Conservation (phyloP, 2,329 filamentous ascomycete genomes). For the Ramularia endophylla region DNA sequence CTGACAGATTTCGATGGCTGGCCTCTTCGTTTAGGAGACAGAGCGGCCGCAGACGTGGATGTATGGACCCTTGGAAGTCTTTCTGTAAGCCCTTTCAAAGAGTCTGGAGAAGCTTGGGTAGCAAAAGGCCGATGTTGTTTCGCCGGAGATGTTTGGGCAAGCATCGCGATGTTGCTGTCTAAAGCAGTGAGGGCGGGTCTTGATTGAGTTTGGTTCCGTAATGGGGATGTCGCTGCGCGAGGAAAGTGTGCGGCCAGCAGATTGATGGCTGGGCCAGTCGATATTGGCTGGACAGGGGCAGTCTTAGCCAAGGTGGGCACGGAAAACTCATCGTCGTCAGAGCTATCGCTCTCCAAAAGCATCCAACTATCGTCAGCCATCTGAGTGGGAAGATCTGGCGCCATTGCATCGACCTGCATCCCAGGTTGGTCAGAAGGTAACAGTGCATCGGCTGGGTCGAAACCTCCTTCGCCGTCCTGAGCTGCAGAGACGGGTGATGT, state of each 20-base stretch:
- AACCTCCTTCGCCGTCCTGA: too few species aligned
- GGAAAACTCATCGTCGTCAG: not conserved
- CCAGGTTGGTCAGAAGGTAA: too few species aligned
- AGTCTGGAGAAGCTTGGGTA: not conserved
- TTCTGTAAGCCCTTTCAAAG: slow-evolving; percentile 14
- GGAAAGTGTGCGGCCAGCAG: not conserved
- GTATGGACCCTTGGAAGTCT: slow-evolving; percentile 19
- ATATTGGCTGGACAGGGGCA: not conserved
- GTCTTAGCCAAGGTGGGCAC: not conserved
- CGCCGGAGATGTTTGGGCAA: slow-evolving; percentile 8
- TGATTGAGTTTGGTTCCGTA: not conserved
- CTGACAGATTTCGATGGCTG: slow-evolving; percentile 10
- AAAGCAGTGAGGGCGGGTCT: slow-evolving; percentile 21
- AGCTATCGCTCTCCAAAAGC: slow-evolving; percentile 13
- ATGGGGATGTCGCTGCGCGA: slow-evolving; percentile 13
- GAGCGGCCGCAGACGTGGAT: not conserved
- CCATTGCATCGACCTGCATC: too few species aligned
- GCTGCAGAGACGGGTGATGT: not conserved
- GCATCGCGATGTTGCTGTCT: slow-evolving; percentile 19
- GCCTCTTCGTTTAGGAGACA: slow-evolving; percentile 11
- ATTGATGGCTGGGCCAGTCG: not conserved
- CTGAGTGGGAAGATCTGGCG: not conserved
- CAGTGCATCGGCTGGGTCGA: too few species aligned
- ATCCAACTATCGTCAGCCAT: slow-evolving; percentile 12
- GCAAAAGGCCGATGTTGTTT: slow-evolving; percentile 6